Evolutionary conservation across 164 flowering plant species (phyloP).

Genomic region (Umbilicus rupestris): DNA sequence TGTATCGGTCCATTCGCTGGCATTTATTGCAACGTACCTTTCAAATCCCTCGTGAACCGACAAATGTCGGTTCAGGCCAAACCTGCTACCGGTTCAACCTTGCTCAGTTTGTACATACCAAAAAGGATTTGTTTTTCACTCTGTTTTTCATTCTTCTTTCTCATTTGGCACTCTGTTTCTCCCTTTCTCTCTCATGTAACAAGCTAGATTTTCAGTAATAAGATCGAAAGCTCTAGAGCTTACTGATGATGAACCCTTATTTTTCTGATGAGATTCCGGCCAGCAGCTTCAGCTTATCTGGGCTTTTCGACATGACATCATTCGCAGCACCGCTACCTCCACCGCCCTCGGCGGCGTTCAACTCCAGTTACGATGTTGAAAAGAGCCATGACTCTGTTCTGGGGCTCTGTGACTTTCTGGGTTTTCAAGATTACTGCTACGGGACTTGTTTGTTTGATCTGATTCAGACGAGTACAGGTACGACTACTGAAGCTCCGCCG

Average conservation of each 20-base stretch:
- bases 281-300: not conserved
- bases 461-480: conserved; percentile 4
- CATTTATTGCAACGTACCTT: not conserved
- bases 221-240: not conserved
- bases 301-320: not conserved
- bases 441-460: conserved; percentile 35
- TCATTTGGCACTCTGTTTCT: not conserved
- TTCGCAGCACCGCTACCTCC: not conserved
- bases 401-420: conserved; percentile 50
- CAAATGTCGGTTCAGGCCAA: not conserved
- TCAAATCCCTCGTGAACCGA: not conserved
- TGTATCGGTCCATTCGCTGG: not conserved
- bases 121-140: not conserved
- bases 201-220: not conserved
- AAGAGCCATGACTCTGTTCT: conserved; percentile 7
- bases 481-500: not conserved
- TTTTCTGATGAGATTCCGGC: not conserved
- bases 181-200: not conserved
- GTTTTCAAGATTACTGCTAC: conserved; percentile 25
- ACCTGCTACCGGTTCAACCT: not conserved
- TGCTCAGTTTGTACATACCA: not conserved
- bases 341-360: not conserved
- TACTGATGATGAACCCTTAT: not conserved
- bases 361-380: not conserved
- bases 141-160: not conserved